These are phyloP conservation scores for Penicillium verhagenii DNA, from an alignment of 495 filamentous ascomycete genomes.

Conservation along the genomic window DNA sequence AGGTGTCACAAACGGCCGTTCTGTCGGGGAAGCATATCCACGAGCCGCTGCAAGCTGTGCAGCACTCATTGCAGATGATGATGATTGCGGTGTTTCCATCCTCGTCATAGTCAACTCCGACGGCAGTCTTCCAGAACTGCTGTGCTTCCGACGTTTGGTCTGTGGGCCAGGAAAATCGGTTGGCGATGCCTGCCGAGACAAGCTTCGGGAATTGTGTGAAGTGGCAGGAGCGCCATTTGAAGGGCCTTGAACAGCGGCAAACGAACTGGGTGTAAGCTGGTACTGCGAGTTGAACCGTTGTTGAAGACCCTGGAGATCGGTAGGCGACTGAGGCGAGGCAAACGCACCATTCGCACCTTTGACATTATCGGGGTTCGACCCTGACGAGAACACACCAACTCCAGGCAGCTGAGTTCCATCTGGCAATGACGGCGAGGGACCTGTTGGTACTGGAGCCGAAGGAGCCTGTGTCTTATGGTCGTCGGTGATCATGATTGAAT, in stretches of 20 bases:
- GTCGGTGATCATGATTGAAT: constrained; percentile 91
- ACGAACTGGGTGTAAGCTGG: constrained; percentile 36
- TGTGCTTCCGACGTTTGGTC: constrained; percentile 74
- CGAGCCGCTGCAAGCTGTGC: constrained; percentile 41
- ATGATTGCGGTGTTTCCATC: constrained; percentile 56
- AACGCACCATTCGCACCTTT: constrained; percentile 23
- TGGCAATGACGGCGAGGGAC: constrained; percentile 36
- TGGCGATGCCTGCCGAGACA: constrained; percentile 74
- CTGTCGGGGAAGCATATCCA: constrained; percentile 45
- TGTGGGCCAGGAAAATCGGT: constrained; percentile 56
- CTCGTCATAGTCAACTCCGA: constrained; percentile 76
- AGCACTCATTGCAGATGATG: constrained; percentile 31
- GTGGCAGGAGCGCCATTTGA: constrained; percentile 43
- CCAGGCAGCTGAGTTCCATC: constrained; percentile 47
- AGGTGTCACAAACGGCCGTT: constrained; percentile 47
- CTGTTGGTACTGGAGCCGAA: constrained; percentile 34
- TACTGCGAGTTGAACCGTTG: constrained; percentile 49
- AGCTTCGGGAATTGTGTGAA: constrained; percentile 57
- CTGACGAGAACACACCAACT: constrained; percentile 45
- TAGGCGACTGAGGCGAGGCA: constrained; percentile 37
- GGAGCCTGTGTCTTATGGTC: constrained; percentile 84
- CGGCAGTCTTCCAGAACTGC: constrained; percentile 64
- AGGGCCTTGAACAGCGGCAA: constrained; percentile 32
- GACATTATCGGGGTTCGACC: constrained; percentile 28
- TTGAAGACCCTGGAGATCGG: constrained; percentile 55